A percentile compares a stretch with the other conserved stretches of the same genome.
Conservation (phyloP, 2,329 filamentous ascomycete genomes). For the Fusarium proliferatum region DNA sequence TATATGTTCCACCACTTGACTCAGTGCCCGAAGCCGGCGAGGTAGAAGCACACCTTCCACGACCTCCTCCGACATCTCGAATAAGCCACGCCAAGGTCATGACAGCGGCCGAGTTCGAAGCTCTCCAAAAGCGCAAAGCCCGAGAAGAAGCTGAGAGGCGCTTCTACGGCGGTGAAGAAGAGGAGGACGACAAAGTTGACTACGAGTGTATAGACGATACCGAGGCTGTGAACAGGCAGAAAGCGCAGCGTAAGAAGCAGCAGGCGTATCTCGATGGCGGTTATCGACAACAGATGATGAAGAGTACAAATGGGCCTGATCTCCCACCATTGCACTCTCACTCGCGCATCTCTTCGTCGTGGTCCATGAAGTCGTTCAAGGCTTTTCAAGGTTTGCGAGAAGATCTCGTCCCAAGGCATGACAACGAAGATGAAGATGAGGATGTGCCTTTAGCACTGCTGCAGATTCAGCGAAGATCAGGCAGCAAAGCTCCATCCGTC, state of each 20-base stretch:
- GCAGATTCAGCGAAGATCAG: not conserved
- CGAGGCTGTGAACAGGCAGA: not conserved
- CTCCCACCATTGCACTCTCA: not conserved
- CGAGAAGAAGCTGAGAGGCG: conserved; percentile 1
- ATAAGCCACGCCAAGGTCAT: conserved; percentile 10
- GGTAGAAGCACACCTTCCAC: not conserved
- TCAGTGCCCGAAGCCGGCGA: not conserved
- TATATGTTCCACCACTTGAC: conserved; percentile 1
- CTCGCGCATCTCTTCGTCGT: not conserved
- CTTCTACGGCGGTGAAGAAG: conserved; percentile 3
- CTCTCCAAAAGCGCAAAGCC: not conserved
- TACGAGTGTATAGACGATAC: conserved; percentile 17
- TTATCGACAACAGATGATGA: conserved; percentile 30
- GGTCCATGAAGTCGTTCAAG: conserved; percentile 20
- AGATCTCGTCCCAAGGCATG: not conserved
- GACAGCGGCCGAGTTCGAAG: conserved; percentile 22
- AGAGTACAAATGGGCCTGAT: conserved; percentile 17
- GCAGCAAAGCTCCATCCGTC: not conserved
- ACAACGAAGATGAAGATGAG: not conserved
- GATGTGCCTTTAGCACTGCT: conserved; percentile 18
- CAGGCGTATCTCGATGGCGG: conserved; percentile 13
- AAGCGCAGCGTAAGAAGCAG: conserved; percentile 16
- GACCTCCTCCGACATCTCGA: not conserved
- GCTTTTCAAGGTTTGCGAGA: not conserved
- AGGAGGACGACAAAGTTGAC: conserved; percentile 20